Base-by-base conservation (phyloP, 2,329 filamentous ascomycete genomes). In the Cladorrhinum sp. region DNA sequence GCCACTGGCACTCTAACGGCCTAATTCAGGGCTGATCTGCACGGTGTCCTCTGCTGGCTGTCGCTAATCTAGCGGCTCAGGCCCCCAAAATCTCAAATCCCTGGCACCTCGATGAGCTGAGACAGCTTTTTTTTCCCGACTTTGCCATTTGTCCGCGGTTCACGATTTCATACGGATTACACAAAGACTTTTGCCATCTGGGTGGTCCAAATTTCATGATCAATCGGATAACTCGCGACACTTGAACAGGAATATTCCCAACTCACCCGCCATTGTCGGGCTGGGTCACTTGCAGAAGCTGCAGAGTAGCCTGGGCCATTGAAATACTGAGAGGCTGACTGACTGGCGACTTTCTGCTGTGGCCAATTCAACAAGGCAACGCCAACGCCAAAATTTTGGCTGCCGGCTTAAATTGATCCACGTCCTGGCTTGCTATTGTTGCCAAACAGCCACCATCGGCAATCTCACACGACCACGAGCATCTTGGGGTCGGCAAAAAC, bases 381-480 rank as follows among this genome's bases (percentile, higher is more conserved):
- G 16, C 41, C 41, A 45, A 45, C 41, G 41, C 50, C 57, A 41
- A 63, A 61, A 62, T 48, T 38, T 57, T 49, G 54, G 61, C 41
- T 27, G 22, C 53, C 48, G 57, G 50, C 24, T 54, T 55, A 59
- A 56, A 51, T 45, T 20, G 53, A 45, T 22, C 41, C 53, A 27
- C 36, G 18, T 54, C 18, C 41, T 60, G 57, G 54, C 53, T 24
- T 56, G 53, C 41, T n/a, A 45, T 45, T 45, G 51, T 58, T 55
- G 57, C 38, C 23, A 62, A 49, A 56, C 36, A 51, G 41, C 56
- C 48, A 45, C 41, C 52, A 48, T 38, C 22, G 20, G 16, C 53
- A 20, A 55, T 49, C 32, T 53, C 60, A 45, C 60, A 50, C 53
- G 32, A 57, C 55, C 38, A 18, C 7, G 56, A 23, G 27, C 25